Conservation (phyloP, 2,329 filamentous ascomycete species). For the Fusarium hainanense region DNA sequence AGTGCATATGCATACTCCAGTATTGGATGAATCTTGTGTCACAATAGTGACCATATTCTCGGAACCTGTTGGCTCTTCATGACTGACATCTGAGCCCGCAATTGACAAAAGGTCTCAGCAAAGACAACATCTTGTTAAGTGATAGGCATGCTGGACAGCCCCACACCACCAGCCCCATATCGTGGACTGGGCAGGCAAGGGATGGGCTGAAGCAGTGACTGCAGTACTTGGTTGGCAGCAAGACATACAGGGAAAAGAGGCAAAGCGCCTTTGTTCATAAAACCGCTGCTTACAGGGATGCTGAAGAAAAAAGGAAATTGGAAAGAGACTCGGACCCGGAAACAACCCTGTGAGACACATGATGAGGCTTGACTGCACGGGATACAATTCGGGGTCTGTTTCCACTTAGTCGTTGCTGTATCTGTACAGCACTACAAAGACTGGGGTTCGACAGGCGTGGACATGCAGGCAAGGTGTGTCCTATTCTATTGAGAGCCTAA, state of each 20-base stretch:
- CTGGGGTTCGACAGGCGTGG: background rate
- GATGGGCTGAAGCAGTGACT: background rate
- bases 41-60: constrained; percentile 7
- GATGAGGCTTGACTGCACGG: constrained; percentile 7
- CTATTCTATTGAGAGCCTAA: constrained; percentile 5
- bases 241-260: background rate
- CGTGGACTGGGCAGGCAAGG: background rate
- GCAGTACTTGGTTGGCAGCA: background rate
- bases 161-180: constrained; percentile 20
- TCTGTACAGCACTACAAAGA: background rate
- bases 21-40: background rate
- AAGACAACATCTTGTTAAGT: background rate
- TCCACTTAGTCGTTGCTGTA: background rate
- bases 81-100: constrained; percentile 36
- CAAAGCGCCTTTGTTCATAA: background rate
- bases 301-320: constrained; percentile 14
- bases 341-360: constrained; percentile 7
- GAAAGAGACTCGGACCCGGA: background rate
- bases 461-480: constrained; percentile 8
- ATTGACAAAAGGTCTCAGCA: constrained; percentile 1
- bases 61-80: constrained; percentile 22
- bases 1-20: background rate
- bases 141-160: background rate
- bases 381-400: background rate
- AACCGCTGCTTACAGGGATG: background rate